Evolutionary conservation across 2,329 filamentous ascomycete genomes (phyloP), one percentile per base, ranked within the genome.

Genomic region (Fusarium newnesense): DNA sequence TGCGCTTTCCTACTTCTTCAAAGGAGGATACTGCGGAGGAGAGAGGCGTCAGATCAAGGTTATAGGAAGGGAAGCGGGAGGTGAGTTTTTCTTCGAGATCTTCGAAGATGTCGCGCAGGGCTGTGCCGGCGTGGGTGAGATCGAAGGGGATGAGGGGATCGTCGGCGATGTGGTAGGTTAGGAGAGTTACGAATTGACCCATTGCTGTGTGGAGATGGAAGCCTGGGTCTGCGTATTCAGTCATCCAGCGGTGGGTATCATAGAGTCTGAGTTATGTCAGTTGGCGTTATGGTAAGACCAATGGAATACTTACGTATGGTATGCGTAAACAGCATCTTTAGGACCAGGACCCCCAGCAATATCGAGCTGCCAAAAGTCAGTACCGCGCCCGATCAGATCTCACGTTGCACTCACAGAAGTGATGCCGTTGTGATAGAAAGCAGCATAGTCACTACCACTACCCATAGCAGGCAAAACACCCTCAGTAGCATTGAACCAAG

Each of bases 141-240:
- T 73, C 71, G 36, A 71, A 73, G 0, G 71, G 71, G 4, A 73
- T 73, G 11, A 73, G 36, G 0, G 67, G 58, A 9, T 73, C 70
- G 5, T 73, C 70, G 21, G 71, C 71, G 9, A 73, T 73, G 9
- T 73, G 71, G 5, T 75, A 75, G 0, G 72, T 60, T 4, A 75
- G 36, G 0, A 75, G 59, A 1, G 72, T 69, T 0, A 73, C 60
- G 8, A 73, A 75, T 16, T 87, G 84, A 10, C 85, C 85, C 72
- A 88, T 86, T 6, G 83, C 85, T 12, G 82, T 82, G 72, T 88
- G 87, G 3, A 83, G 82, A 50, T 81, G 77, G 75, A 87, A 88
- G 5, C 84, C 86, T 0, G 85, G 85, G 72, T 88, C 87, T 9
- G 85, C 87, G 64, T 83, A 88, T 0, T 80, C 84, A 0, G 78